Evolutionary conservation across 306 rosid genomes (phyloP), one percentile per base, ranked within the genome.

Genomic region (Heteromeles arbutifolia): DNA sequence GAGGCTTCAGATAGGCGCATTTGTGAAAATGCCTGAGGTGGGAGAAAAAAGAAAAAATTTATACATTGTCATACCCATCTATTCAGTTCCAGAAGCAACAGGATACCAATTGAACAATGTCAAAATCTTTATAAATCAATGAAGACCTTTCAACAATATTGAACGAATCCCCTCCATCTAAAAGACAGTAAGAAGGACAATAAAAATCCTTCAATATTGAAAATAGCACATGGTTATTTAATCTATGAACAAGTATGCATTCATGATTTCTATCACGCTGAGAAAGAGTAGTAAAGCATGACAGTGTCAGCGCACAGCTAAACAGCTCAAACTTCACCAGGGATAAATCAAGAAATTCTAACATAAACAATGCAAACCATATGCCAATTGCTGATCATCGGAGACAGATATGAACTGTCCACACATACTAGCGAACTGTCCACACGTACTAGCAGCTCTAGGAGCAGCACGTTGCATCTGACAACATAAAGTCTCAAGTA

Each of bases 1-100:
- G 95, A 88, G 75, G 96, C 95, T 86, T 94, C 98, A 77, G 96
- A 82, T 32, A 94, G 88, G 59, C 97, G 97, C 98, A 94, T 90
- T 87, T 94, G 98, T 22, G 97, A 92, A 82, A 92, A 90, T 50
- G 97, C 97, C 98, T 92, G 84, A 69, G 65, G 78, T 15, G 43
- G 74, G 63, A 73, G 58, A 69, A 63, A 18, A 62, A 41, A 14
- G 81, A 21, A 69, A 61, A 25, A 62, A 22, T 72, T n/a, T 74
- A 69, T 67, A 64, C 59, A 57, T 74, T 39, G 34, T 31, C 7
- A 53, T 39, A 37, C 15, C 44, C 10, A 37, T n/a, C 32, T 79
- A 65, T 48, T 74, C 25, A 65, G 39, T 44, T 45, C 41, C 56
- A 70, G 8, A 72, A 11, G 39, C 61, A 41, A 41, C 11, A 19